Evolutionary conservation across 352 stramenopile genomes (phyloP), one percentile per base, ranked within the genome.

Genomic region (Globisporangium nunn): DNA sequence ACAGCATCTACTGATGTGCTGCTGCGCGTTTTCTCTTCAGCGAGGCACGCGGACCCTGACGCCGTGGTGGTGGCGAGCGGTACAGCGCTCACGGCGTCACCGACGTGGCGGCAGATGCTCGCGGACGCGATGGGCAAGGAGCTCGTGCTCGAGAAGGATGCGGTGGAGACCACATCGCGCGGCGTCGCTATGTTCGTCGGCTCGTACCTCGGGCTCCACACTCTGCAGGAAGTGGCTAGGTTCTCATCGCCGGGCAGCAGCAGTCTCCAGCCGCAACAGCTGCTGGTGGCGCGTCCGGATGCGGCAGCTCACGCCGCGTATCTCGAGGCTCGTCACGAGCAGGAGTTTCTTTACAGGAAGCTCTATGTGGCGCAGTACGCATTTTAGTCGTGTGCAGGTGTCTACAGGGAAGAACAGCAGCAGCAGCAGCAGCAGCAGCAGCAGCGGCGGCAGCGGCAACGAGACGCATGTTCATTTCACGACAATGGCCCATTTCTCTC

Each of bases 51-150:
- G 18, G 67, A 84, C 23, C 50, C 66, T 1, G 63, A 89, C 48
- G 84, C 78, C 3, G 68, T 68, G 0, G 54, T 94, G 40, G 68
- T 94, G n/a, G 78, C 83, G 8, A 94, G 84, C 50, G 86, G 86
- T 14, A 92, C 86, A 50, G 84, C 84, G 23, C 71, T 95, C 15
- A 79, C 78, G 4, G 78, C 76, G 33, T 97, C 89, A n/a, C 50
- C 52, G 15, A 66, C 88, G 15, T 96, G 87, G 87, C 80, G 86
- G 7, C 88, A 96, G 51, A 96, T 97, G 70, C 73, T 92, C 4
- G 81, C 87, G 0, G 87, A 97, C 60, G 71, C 64, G 7, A 70
- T 96, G 29, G 85, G 83, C 5, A 84, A 79, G 45, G 72, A 87
- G 44, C 59, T 97, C 28, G 70, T 81, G 39, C 64, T 90, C 18